phyloP scores from a whole-genome alignment of 805 yeast genomes.

The Nakazawaea anatomiae region DNA sequence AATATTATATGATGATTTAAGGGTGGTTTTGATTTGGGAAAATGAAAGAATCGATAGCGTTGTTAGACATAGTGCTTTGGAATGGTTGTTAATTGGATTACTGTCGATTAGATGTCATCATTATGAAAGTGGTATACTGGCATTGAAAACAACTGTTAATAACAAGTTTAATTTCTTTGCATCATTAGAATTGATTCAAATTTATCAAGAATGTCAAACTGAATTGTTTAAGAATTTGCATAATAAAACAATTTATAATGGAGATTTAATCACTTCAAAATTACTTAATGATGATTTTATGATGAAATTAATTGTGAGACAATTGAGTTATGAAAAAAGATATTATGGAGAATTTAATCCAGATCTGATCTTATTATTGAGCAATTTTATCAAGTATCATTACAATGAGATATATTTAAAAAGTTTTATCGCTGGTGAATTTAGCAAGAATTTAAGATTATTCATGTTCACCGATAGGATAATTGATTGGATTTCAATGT shows the following conservation, averaged over 20 bases:
- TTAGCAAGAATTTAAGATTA: neutral
- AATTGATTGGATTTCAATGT: slow-evolving; percentile 7
- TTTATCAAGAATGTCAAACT: slow-evolving; percentile 20
- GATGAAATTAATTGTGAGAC: slow-evolving; percentile 37
- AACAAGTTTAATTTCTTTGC: slow-evolving; percentile 62
- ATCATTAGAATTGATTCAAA: slow-evolving; percentile 41
- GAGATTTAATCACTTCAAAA: slow-evolving; percentile 12
- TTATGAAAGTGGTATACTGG: slow-evolving; percentile 42
- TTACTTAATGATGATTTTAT: slow-evolving; percentile 29
- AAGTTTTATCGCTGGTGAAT: slow-evolving; percentile 17
- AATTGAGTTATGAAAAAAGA: slow-evolving; percentile 56
- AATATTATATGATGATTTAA: slow-evolving; percentile 58
- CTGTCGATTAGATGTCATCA: slow-evolving; percentile 43
- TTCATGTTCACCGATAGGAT: slow-evolving; percentile 9
- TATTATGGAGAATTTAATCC: slow-evolving; percentile 56
- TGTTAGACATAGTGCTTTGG: slow-evolving; percentile 53
- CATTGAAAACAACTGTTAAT: slow-evolving; percentile 46
- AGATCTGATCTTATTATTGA: slow-evolving; percentile 36
- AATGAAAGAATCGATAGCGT: slow-evolving; percentile 19
- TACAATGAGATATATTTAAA: slow-evolving; percentile 36
- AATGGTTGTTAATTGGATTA: slow-evolving; percentile 70
- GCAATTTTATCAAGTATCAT: slow-evolving; percentile 30
- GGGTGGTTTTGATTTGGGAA: slow-evolving; percentile 22
- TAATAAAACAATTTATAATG: slow-evolving; percentile 11
- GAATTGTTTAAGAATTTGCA: slow-evolving; percentile 22